These are phyloP conservation scores for Neurospora intermedia DNA, from an alignment of 495 filamentous ascomycete genomes.

Conservation along the genomic window DNA sequence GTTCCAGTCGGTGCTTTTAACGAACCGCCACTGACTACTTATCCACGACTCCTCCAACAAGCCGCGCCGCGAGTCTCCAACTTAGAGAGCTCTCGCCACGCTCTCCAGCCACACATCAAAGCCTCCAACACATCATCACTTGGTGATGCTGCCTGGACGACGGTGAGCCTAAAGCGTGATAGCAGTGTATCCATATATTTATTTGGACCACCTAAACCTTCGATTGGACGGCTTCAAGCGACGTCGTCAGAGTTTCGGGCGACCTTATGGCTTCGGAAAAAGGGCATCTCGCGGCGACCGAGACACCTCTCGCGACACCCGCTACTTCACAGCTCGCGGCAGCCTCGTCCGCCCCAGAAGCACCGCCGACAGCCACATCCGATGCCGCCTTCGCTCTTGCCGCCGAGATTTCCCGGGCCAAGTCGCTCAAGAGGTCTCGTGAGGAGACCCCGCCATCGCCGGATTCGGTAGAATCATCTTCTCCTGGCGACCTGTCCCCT, in stretches of 20 bases:
- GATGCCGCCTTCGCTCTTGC: conserved; percentile 20
- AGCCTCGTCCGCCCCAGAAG: conserved; percentile 7
- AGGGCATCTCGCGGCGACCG: conserved; percentile 30
- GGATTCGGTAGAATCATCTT: conserved; percentile 18
- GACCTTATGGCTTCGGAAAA: conserved; percentile 35
- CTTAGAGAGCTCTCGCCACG: conserved; percentile 39
- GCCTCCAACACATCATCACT: conserved; percentile 20
- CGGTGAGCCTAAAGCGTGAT: conserved; percentile 18
- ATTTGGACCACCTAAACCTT: conserved; percentile 14
- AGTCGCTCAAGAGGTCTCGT: conserved; percentile 39
- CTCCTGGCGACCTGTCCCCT: conserved; percentile 34
- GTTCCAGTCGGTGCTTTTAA: background rate
- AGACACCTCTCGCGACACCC: conserved; percentile 30
- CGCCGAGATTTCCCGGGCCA: conserved; percentile 23
- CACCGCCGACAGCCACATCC: conserved; percentile 17
- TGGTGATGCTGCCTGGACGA: conserved; percentile 31
- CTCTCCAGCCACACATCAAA: conserved; percentile 41
- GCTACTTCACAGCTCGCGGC: conserved; percentile 2
- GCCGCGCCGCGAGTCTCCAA: conserved; percentile 1
- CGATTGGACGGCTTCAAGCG: background rate
- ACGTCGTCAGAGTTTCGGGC: conserved; percentile 4
- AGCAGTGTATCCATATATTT: conserved; percentile 7
- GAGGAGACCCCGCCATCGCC: conserved; percentile 35
- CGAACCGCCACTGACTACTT: background rate
- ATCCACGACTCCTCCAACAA: background rate